Base-by-base conservation (phyloP, 495 filamentous ascomycete species). In the Cairneyella variabilis region DNA sequence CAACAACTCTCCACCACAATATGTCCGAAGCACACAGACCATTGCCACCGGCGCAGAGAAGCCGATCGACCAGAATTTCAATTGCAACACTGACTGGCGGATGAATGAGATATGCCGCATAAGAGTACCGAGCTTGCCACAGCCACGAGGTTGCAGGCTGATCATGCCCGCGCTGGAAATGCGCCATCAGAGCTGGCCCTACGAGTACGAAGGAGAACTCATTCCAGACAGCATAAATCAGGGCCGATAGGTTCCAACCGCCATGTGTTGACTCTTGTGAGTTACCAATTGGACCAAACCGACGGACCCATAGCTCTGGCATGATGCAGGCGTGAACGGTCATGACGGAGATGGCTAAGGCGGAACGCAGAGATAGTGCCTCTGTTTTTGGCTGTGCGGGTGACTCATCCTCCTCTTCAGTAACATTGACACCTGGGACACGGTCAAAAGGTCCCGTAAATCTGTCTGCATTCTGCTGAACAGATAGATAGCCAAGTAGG, bases 41-140 rank as follows among this genome's bases (percentile, higher is more conserved):
- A 17, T n/a, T n/a, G 14, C 6, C 36, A 14, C 36, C 1, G n/a
- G n/a, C n/a, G 20, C 36, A 38, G 6, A 38, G 20, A 1, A 38
- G 5, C 36, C 36, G 14, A 38, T 38, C 36, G 20, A 38, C 36
- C n/a, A 6, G 6, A 6, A 38, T 18, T 22, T 58, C 22, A 23
- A 44, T 22, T 2, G 26, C 56, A 2, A 54, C 50, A 22, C 28
- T 34, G n/a, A 54, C 42, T 14, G 41, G 9, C 9, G 43, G 18
- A 37, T 58, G 56, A 2, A 54, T 12, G 14, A 58, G 41, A 42
- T 36, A 58, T 2, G 50, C 32, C 1, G 30, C 56, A 48, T 58
- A 58, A 4, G 42, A 48, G 26, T 54, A 49, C 17, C 56, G 23
- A 14, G 36, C 14, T n/a, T 38, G 36, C 36, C 36, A 38, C 14